Base-by-base conservation (phyloP, 805 yeast species). In the Ascoidea rubescens region DNA sequence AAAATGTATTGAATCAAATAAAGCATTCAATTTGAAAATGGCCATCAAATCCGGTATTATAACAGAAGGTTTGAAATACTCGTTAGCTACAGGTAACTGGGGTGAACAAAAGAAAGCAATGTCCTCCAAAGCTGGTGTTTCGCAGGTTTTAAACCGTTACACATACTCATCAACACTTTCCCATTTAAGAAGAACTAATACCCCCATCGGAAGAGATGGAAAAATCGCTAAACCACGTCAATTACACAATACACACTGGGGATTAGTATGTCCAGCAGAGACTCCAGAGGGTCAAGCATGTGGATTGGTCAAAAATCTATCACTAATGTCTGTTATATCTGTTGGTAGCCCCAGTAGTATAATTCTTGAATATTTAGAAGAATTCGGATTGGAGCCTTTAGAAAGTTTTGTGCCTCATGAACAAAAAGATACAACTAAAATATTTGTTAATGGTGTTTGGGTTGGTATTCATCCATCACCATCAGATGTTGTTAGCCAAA, bases 221-320 rank as follows among this genome's bases (percentile, higher is more conserved):
- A 93, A 93, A 69, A 78, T 93, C 58, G 99, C 99, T 48, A 89
- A 93, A 64, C 99, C 99, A 48, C 90, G 99, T 74, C 99, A 93
- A 73, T 77, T 93, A 64, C 99, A 93, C 73, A 93, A 93, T 68
- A 93, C 99, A 33, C 99, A 93, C 71, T 93, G 99, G 99, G 99
- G 99, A 64, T 78, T 93, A 62, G 98, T 93, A 48, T 93, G 99
- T 72, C 99, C 99, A 51, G 99, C 99, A 30, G 99, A 93, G 70
- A 93, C 99, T 16, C 99, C 99, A 3, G 99, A 93, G 74, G 99
- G 99, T 64, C 99, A 93, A 73, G 99, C 99, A 43, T 93, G 99
- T 85, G 99, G 99, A 64, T 76, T 93, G 68, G 99, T 93, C 52
- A 93, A 93, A 74, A 93, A 93, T 69, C 74, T 93, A 66, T 90